phyloP scores from a whole-genome alignment of 1,284 basidiomycete species.

The Trichosporon inkin region DNA sequence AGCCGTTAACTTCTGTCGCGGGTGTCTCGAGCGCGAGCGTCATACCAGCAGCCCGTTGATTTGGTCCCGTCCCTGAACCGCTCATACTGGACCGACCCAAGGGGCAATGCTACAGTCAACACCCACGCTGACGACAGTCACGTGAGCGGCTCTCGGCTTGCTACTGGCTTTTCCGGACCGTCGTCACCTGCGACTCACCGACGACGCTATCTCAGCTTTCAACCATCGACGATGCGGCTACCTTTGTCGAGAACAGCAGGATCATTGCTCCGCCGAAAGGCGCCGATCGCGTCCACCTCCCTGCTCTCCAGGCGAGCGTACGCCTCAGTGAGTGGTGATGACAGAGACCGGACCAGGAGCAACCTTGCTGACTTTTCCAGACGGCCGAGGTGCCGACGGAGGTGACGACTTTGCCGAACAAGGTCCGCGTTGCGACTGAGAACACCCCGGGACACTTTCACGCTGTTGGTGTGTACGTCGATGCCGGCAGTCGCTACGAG shows the following conservation, averaged over 20 bases:
- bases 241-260: slow-evolving; percentile 4
- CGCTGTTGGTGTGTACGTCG: slow-evolving; percentile 86
- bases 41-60: background rate
- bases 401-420: slow-evolving; percentile 84
- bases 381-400: slow-evolving; percentile 11
- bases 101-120: too few relatives aligned
- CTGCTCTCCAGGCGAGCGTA: slow-evolving; percentile 3
- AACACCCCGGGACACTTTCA: slow-evolving; percentile 90
- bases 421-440: slow-evolving; percentile 87
- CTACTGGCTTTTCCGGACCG: slow-evolving; percentile 3
- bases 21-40: background rate
- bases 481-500: slow-evolving; percentile 92
- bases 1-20: background rate
- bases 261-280: background rate
- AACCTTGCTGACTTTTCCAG: slow-evolving; percentile 7
- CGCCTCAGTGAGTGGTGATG: background rate
- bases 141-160: background rate
- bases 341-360: too few relatives aligned
- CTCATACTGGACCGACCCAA: too few relatives aligned
- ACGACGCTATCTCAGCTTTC: background rate
- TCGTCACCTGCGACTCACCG: slow-evolving; percentile 7
- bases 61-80: slow-evolving; percentile 7
- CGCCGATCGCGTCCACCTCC: background rate
- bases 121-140: too few relatives aligned
- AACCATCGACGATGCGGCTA: background rate